Conservation (phyloP, 129 eudicot species). For the Tanacetum coccineum region DNA sequence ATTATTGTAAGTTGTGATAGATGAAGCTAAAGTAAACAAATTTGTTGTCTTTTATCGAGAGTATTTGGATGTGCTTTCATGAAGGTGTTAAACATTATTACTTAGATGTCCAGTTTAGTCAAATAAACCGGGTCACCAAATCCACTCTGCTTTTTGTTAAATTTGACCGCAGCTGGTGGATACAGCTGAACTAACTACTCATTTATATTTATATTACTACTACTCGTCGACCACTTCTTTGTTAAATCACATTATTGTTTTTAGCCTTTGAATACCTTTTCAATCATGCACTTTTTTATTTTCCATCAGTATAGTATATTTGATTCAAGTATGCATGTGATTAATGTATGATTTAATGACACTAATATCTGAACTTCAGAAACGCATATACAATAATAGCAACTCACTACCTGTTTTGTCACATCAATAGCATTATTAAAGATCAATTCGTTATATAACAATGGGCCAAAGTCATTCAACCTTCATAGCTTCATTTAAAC, state of each 20-base stretch:
- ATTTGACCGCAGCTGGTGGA: conserved; percentile 16
- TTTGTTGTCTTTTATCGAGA: too few relatives aligned
- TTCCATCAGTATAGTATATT: background rate
- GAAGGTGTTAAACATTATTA: too few relatives aligned
- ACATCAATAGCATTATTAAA: too few relatives aligned
- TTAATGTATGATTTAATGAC: background rate
- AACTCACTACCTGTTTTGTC: too few relatives aligned
- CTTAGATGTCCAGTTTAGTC: conserved; percentile 17
- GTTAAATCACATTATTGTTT: background rate
- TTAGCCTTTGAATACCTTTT: background rate
- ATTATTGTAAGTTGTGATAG: too few relatives aligned
- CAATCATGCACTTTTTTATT: background rate
- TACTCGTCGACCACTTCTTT: background rate
- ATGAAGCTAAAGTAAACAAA: too few relatives aligned
- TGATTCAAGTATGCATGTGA: background rate
- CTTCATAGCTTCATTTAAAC: too few relatives aligned
- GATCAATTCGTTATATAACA: too few relatives aligned
- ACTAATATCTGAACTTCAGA: too few relatives aligned
- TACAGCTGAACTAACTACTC: conserved; percentile 30
- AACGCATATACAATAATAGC: too few relatives aligned
- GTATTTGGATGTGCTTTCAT: too few relatives aligned
- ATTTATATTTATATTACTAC: background rate
- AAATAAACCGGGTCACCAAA: conserved; percentile 30
- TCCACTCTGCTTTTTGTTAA: conserved; percentile 7
- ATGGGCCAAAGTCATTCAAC: too few relatives aligned